These are phyloP conservation scores for Phytophthora pseudosyringae DNA, from an alignment of 352 stramenopile species.

Conservation along the genomic window DNA sequence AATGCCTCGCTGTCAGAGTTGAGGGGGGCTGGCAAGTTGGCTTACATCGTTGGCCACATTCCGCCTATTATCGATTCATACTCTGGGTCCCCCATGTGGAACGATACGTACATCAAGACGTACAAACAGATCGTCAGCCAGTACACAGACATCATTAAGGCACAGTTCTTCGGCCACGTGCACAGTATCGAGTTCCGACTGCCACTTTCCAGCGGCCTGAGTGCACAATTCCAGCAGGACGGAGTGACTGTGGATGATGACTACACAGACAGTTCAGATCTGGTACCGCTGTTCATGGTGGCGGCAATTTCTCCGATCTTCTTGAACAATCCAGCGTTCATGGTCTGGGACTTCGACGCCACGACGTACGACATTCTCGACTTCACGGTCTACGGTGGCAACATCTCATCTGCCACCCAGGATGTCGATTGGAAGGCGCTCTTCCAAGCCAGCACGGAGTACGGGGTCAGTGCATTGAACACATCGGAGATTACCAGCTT, in stretches of 20 bases:
- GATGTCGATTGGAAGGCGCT: slow-evolving; percentile 57
- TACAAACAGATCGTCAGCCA: slow-evolving; percentile 82
- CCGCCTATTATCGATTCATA: slow-evolving; percentile 91
- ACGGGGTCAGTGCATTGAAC: slow-evolving; percentile 57
- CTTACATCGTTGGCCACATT: slow-evolving; percentile 92
- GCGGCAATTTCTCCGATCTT: slow-evolving; percentile 91
- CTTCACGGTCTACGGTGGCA: slow-evolving; percentile 79
- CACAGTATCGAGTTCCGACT: slow-evolving; percentile 93
- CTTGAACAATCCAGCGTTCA: slow-evolving; percentile 92
- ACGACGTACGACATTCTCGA: slow-evolving; percentile 76
- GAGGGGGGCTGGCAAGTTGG: slow-evolving; percentile 48
- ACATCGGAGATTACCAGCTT: slow-evolving; percentile 50
- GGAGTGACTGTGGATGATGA: slow-evolving; percentile 23
- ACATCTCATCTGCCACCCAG: slow-evolving; percentile 53
- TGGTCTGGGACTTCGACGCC: slow-evolving; percentile 78
- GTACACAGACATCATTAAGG: slow-evolving; percentile 75
- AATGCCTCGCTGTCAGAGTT: slow-evolving; percentile 71
- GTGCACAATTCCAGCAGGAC: slow-evolving; percentile 14
- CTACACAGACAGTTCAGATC: slow-evolving; percentile 26
- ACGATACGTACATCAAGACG: slow-evolving; percentile 77
- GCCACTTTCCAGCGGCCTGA: slow-evolving; percentile 29
- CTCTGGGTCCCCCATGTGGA: slow-evolving; percentile 83
- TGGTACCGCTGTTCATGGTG: slow-evolving; percentile 81
- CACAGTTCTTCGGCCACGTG: slow-evolving; percentile 92
- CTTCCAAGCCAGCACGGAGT: slow-evolving; percentile 59